Percentiles rank a stretch among this genome's conserved stretches.
These are phyloP conservation scores for Candida succiphila DNA, from an alignment of 805 yeast species.

Conservation along the genomic window DNA sequence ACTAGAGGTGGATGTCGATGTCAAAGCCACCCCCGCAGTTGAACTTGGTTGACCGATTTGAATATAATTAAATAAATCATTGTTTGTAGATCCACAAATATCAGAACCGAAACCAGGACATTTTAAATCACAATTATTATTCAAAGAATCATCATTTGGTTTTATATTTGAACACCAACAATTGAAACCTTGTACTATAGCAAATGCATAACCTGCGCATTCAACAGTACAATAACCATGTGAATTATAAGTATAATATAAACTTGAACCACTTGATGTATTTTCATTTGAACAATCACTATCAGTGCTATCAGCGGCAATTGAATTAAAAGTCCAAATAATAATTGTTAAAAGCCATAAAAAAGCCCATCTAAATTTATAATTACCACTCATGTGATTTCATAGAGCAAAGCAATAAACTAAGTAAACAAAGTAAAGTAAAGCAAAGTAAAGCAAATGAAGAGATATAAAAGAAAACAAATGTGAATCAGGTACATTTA, in stretches of 20 bases:
- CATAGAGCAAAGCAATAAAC: no score
- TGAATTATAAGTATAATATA: slow-evolving; percentile 12
- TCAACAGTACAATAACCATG: slow-evolving; percentile 33
- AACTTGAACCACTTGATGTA: slow-evolving; percentile 9
- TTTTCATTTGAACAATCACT: slow-evolving; percentile 15
- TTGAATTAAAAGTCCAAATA: slow-evolving; percentile 1
- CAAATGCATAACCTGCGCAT: slow-evolving; percentile 32
- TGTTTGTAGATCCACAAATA: slow-evolving; percentile 41
- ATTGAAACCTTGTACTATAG: slow-evolving; percentile 29
- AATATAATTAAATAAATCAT: slow-evolving; percentile 16
- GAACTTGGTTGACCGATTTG: slow-evolving; percentile 4
- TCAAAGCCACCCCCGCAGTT: slow-evolving; percentile 2
- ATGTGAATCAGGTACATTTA: no score
- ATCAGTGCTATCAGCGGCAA: no score
- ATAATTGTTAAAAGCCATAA: no score
- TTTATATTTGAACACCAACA: slow-evolving; percentile 55
- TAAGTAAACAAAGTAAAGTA: no score
- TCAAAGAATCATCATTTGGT: slow-evolving; percentile 20
- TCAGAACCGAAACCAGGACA: slow-evolving; percentile 61
- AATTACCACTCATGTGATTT: no score
- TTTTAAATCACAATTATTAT: slow-evolving; percentile 26
- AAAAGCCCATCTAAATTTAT: no score
- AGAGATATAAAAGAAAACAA: no score
- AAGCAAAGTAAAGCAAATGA: no score
- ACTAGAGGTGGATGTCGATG: background rate